Evolutionary conservation across 2,329 filamentous ascomycete species (phyloP), one percentile per base, ranked within the genome.

Genomic region (Alternaria novae-zelandiae): DNA sequence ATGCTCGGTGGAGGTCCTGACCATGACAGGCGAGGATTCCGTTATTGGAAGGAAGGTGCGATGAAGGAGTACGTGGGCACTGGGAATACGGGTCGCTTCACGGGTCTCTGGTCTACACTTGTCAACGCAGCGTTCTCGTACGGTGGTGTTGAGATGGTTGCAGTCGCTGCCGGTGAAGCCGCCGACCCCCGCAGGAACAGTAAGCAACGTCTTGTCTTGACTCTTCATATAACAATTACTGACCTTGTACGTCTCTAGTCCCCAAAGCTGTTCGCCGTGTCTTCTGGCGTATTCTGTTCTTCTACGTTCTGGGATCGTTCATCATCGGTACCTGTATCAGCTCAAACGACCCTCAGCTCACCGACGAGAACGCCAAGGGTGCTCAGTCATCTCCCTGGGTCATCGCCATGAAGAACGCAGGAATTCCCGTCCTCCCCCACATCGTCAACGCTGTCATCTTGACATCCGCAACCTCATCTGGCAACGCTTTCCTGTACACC

Each of bases 391-490:
- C 78, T 8, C 79, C 75, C 7, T 80, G 77, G 74, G 75, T 94
- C 63, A 91, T 94, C 66, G 91, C 91, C 17, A 88, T 90, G 41
- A 84, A 86, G 11, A 86, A 87, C 28, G 91, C 91, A 3, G 88
- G 89, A 0, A 89, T 94, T 61, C 84, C 83, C 5, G 89, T 86
- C 7, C 86, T 94, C 5, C 89, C 90, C 0, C 88, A 88, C 6
- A 86, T 94, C 58, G 89, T 94, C 79, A 95, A 95, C 76, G 91
- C 90, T 36, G 84, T 94, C 25, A 89, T 94, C 69, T 84, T 94
- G 68, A 91, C 89, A 0, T 91, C 89, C 0, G 90, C 89, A 0
- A 90, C 88, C 80, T 92, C 90, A 0, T 85, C 90, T 0, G 88
- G 87, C 0, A 93, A 93, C 69, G 88, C 90, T 68, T 87, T 86